A percentile compares a stretch with the other conserved stretches of the same genome.
These are phyloP conservation scores for Penicillium sp. DNA, from an alignment of 2,329 filamentous ascomycete genomes.

Conservation along the genomic window DNA sequence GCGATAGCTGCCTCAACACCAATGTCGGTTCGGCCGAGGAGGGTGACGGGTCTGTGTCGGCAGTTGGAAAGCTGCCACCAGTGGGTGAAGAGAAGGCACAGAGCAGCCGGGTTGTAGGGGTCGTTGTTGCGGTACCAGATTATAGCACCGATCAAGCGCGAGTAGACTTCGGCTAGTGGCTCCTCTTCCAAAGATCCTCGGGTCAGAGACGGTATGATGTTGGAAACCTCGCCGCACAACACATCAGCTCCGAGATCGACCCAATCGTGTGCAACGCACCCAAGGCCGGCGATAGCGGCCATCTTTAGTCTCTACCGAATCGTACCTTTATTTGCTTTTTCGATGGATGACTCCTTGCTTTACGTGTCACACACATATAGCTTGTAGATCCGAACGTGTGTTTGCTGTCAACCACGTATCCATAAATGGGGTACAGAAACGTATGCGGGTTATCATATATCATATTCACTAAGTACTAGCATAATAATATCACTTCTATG, in stretches of 20 bases:
- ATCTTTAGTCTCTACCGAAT: neutral
- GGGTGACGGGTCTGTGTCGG: slow-evolving; percentile 8
- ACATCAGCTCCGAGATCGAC: slow-evolving; percentile 12
- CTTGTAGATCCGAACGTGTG: neutral
- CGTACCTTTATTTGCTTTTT: neutral
- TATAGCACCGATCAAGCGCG: slow-evolving; percentile 11
- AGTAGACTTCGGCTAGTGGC: slow-evolving; percentile 9
- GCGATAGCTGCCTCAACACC: slow-evolving; percentile 5
- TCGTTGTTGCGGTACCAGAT: slow-evolving; percentile 18
- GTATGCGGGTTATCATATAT: neutral
- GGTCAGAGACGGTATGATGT: slow-evolving; percentile 13
- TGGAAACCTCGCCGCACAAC: slow-evolving; percentile 13
- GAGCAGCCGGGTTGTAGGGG: slow-evolving; percentile 15
- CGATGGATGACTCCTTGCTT: neutral
- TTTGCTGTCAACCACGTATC: neutral
- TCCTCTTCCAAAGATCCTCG: slow-evolving; percentile 12
- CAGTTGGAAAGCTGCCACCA: slow-evolving; percentile 19
- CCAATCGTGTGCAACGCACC: slow-evolving; percentile 13
- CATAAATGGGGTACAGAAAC: neutral
- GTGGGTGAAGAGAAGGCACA: slow-evolving; percentile 13
- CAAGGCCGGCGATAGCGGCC: slow-evolving; percentile 16
- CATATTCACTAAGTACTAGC: neutral
- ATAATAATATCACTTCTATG: neutral
- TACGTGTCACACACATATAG: neutral
- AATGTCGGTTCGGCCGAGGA: slow-evolving; percentile 14